A percentile compares a stretch with the other conserved stretches of the same genome.
phyloP scores from a whole-genome alignment of 257 asterid species.

The Jasminum sambac region DNA sequence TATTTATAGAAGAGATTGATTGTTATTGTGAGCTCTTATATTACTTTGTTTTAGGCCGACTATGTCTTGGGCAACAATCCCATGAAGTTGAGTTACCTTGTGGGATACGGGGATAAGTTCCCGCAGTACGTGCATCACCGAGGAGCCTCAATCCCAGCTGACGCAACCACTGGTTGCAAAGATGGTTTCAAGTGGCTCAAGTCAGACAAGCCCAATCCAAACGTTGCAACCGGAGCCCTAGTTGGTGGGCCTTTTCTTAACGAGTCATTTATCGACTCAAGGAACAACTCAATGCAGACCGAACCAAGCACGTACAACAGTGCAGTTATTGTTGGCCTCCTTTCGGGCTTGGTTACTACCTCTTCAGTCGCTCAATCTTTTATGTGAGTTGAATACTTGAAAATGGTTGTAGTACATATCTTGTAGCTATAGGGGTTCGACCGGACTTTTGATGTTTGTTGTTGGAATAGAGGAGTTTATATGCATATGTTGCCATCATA shows the following conservation, averaged over 20 bases:
- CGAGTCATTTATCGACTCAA: slow-evolving; percentile 45
- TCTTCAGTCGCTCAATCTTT: slow-evolving; percentile 50
- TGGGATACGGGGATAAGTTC: slow-evolving; percentile 49
- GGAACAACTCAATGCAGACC: slow-evolving; percentile 52
- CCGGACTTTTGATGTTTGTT: not conserved
- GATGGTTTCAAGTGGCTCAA: slow-evolving; percentile 48
- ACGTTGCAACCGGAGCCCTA: slow-evolving; percentile 46
- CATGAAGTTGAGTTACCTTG: slow-evolving; percentile 43
- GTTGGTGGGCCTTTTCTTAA: slow-evolving; percentile 60
- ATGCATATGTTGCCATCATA: not conserved
- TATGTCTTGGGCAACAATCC: slow-evolving; percentile 53
- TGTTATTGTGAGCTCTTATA: too few relatives aligned
- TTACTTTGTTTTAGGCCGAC: slow-evolving; percentile 38
- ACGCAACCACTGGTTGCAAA: slow-evolving; percentile 40
- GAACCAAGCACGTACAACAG: slow-evolving; percentile 54
- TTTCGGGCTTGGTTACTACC: slow-evolving; percentile 52
- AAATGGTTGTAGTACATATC: not conserved
- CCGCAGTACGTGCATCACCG: slow-evolving; percentile 53
- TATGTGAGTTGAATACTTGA: slow-evolving; percentile 13
- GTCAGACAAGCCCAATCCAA: slow-evolving; percentile 43
- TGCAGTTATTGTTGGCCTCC: slow-evolving; percentile 49
- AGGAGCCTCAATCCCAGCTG: slow-evolving; percentile 51
- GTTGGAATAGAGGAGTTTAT: not conserved
- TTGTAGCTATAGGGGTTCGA: not conserved
- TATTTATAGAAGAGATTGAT: too few relatives aligned